Conservation (phyloP, 139 green algal species). For the Tetradesmus lagerheimii region DNA sequence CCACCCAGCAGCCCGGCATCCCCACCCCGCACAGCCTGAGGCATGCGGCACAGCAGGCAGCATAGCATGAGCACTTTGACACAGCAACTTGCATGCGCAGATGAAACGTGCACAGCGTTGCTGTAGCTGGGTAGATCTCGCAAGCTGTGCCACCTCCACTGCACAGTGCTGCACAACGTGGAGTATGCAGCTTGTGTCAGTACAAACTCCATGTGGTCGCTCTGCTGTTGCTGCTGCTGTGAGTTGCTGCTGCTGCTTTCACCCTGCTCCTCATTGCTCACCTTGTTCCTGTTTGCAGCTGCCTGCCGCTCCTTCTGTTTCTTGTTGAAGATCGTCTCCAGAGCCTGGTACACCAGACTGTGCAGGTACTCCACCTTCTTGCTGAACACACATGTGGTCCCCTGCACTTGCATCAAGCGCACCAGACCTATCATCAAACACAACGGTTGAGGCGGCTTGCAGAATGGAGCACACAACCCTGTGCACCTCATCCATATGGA, state of each 20-base stretch:
- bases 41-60: background rate
- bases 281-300: constrained; percentile 41
- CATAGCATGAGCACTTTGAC: background rate
- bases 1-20: background rate
- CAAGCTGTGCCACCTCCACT: background rate
- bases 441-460: background rate
- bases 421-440: background rate
- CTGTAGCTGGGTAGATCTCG: background rate
- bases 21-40: background rate
- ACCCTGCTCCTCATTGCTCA: constrained; percentile 4
- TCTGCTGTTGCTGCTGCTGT: constrained; percentile 11
- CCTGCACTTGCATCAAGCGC: constrained; percentile 70
- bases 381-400: constrained; percentile 85
- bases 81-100: background rate
- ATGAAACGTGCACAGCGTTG: background rate
- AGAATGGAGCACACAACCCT: too few species aligned
- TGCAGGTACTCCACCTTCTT: constrained; percentile 94
- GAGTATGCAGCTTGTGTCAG: background rate
- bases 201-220: background rate
- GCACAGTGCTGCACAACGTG: background rate
- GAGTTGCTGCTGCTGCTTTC: background rate
- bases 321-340: constrained; percentile 58
- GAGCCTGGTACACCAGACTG: constrained; percentile 81
- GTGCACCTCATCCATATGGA: too few species aligned
- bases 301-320: constrained; percentile 34